These are phyloP conservation scores for Cytospora piceicola DNA, from an alignment of 2,329 filamentous ascomycete species.

Conservation along the genomic window DNA sequence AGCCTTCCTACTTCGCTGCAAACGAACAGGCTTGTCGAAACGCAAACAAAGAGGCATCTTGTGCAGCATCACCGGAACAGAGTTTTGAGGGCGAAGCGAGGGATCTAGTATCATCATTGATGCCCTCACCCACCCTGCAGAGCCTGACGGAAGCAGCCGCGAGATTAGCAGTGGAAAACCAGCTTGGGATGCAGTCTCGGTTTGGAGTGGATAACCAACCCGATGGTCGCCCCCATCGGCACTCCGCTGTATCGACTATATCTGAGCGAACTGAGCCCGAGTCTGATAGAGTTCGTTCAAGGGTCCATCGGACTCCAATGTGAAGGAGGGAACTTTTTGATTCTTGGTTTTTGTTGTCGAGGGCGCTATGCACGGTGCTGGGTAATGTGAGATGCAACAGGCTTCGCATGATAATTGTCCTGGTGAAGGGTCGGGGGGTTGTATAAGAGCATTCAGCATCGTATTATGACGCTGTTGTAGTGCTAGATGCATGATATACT, in stretches of 20 bases:
- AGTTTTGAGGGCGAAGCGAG: background rate
- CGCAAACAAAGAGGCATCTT: background rate
- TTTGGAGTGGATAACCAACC: background rate
- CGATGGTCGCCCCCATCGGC: background rate
- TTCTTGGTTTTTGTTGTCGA: background rate
- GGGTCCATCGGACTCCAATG: background rate
- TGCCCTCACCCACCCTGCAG: background rate
- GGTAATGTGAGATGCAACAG: background rate
- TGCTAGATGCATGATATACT: conserved; percentile 3
- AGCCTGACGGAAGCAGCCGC: background rate
- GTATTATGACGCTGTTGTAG: background rate
- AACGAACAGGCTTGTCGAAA: conserved; percentile 2
- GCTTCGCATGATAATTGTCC: background rate
- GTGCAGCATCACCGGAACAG: background rate
- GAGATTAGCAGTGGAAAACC: background rate
- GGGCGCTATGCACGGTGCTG: background rate
- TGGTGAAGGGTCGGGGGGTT: background rate
- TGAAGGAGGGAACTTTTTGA: background rate
- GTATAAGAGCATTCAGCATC: conserved; percentile 3
- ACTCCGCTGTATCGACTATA: conserved; percentile 5
- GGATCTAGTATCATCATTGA: background rate
- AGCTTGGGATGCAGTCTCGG: background rate
- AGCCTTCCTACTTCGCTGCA: background rate
- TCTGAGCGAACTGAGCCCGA: conserved; percentile 1
- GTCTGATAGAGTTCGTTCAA: background rate